Base-by-base conservation (phyloP, 1,284 basidiomycete genomes). In the Fistulina hepatica region DNA sequence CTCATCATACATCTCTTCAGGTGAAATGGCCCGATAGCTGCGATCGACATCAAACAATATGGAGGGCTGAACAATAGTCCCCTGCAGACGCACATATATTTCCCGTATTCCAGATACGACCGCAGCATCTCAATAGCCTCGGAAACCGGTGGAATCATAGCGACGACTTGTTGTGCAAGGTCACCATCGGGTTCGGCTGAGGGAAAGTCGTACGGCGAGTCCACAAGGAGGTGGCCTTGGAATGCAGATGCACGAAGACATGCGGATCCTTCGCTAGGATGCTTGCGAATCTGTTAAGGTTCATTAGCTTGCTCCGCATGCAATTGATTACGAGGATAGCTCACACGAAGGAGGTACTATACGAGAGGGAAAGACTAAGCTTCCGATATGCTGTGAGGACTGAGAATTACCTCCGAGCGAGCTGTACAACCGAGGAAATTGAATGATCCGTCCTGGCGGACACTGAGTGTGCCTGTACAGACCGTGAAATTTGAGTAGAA, bases 351-450 rank as follows among this genome's bases (percentile, higher is more conserved):
- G 46, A 8, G 37, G 44, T 23, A 21, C 39, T 35, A 12, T 24
- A 22, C 11, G 20, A 7, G 20, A 21, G 20, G 1, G 23, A 9
- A 21, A 34, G 13, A 13, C n/a, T n/a, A n/a, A n/a, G n/a, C n/a
- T n/a, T n/a, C 10, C 24, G 22, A 10, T 17, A 9, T 21, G 21
- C 17, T 10, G 33, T 41, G 19, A 4, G n/a, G n/a, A n/a, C n/a
- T n/a, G n/a, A n/a, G n/a, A 48, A 61, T 38, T 47, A 76, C 76
- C 63, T 81, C 77, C 22, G 73, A 67, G 17, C 75, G 66, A 2
- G 77, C 73, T 3, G 76, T 79, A 41, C 69, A 64, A 11, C 78
- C 76, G 44, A 74, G 65, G 50, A 76, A 79, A 28, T 54, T 63
- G 2, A 68, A 61, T 49, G 73, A 71, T 0, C 73, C 75, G 28